Conservation (phyloP, 2,329 filamentous ascomycete species). For the Penicillium sp. region DNA sequence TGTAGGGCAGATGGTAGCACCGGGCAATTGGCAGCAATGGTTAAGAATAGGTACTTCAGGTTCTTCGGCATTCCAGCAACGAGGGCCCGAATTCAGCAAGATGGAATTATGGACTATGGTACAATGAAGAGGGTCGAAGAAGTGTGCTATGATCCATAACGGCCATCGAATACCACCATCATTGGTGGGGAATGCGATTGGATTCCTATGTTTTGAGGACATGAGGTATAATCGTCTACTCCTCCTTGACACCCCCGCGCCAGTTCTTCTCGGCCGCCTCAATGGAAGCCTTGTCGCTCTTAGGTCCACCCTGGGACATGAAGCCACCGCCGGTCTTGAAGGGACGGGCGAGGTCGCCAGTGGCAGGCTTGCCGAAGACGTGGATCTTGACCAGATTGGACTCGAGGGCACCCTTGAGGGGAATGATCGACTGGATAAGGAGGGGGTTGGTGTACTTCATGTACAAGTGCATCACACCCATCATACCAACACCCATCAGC, state of each 20-base stretch:
- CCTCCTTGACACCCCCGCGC: conserved; percentile 50
- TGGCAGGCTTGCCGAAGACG: conserved; percentile 78
- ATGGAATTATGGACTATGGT: conserved; percentile 9
- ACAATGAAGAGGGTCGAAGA: neutral
- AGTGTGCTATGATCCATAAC: conserved; percentile 2
- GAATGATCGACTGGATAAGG: conserved; percentile 97
- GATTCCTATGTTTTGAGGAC: neutral
- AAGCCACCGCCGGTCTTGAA: conserved; percentile 85
- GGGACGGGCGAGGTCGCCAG: conserved; percentile 87
- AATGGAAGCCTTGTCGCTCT: conserved; percentile 84
- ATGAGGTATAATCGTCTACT: conserved; percentile 32
- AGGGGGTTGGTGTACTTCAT: conserved; percentile 99
- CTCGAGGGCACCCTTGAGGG: conserved; percentile 92
- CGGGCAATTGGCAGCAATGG: neutral
- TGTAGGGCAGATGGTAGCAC: neutral
- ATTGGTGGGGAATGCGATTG: neutral
- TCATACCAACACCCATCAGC: conserved; percentile 96
- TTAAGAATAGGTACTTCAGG: neutral
- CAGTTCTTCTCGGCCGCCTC: conserved; percentile 50
- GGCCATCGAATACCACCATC: neutral
- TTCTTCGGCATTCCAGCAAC: neutral
- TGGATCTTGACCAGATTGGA: conserved; percentile 96
- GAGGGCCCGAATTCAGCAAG: neutral
- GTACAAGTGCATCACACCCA: conserved; percentile 98
- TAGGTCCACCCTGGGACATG: conserved; percentile 68